Evolutionary conservation across 2,329 filamentous ascomycete species (phyloP).

Genomic region (Diaporthe amygdali): DNA sequence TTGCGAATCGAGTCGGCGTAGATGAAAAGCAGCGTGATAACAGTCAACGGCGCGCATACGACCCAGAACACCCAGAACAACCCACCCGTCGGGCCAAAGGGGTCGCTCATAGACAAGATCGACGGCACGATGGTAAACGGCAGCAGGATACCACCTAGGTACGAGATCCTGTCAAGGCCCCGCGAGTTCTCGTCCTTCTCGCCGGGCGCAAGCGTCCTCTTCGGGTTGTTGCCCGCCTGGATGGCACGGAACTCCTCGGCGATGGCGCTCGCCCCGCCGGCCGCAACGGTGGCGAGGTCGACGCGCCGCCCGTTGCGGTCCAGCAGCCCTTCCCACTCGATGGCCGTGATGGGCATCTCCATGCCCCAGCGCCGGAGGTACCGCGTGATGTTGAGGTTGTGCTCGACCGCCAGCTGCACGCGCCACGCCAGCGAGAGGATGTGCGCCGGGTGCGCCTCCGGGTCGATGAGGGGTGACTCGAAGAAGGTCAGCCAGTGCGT

Average conservation of each 20-base stretch:
- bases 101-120: conserved; percentile 51
- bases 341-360: not conserved
- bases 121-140: conserved; percentile 54
- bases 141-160: conserved; percentile 54
- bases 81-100: conserved; percentile 45
- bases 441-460: conserved; percentile 21
- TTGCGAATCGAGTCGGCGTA: conserved; percentile 54
- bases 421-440: conserved; percentile 34
- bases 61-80: conserved; percentile 57
- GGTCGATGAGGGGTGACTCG: conserved; percentile 30
- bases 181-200: conserved; percentile 40
- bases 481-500: conserved; percentile 43
- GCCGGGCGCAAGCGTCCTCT: conserved; percentile 14
- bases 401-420: conserved; percentile 38
- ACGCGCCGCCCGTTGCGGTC: conserved; percentile 34
- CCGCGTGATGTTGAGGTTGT: conserved; percentile 36
- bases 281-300: conserved; percentile 25
- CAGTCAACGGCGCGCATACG: conserved; percentile 42
- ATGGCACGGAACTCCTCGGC: not conserved
- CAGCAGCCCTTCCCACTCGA: conserved; percentile 39
- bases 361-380: not conserved
- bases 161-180: conserved; percentile 52
- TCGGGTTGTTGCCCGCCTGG: not conserved
- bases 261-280: not conserved
- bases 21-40: conserved; percentile 47